Percentiles rank a stretch among this genome's conserved stretches.
Conservation (phyloP, 2,329 filamentous ascomycete genomes). For the Fusarium pilosicola region DNA sequence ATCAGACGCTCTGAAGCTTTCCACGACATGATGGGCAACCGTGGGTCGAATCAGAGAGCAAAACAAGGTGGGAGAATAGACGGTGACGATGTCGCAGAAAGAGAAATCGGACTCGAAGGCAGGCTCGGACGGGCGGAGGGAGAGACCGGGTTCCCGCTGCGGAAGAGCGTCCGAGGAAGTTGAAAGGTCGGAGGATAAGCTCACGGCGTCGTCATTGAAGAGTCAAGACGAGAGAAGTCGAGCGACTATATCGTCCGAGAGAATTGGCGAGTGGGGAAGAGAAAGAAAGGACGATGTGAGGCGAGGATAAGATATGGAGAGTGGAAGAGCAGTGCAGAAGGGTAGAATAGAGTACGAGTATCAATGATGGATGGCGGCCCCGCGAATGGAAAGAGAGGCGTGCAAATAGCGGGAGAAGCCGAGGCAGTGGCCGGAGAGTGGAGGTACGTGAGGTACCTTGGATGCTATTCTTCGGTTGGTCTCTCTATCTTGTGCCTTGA, state of each 20-base stretch:
- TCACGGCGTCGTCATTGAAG: slow-evolving; percentile 47
- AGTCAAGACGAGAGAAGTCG: slow-evolving; percentile 12
- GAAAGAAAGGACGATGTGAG: slow-evolving; percentile 20
- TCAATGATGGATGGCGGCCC: slow-evolving; percentile 38
- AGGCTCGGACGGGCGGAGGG: slow-evolving; percentile 43
- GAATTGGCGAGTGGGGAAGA: slow-evolving; percentile 22
- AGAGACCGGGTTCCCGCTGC: slow-evolving; percentile 37
- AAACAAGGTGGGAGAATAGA: slow-evolving; percentile 4
- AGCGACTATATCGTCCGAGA: slow-evolving; percentile 20
- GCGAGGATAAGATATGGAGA: slow-evolving; percentile 28
- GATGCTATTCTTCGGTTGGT: slow-evolving; percentile 6
- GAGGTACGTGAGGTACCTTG: slow-evolving; percentile 6
- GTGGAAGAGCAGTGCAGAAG: slow-evolving; percentile 5
- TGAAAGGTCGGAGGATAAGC: slow-evolving; percentile 29
- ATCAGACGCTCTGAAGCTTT: slow-evolving; percentile 90
- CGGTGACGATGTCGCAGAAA: slow-evolving; percentile 10
- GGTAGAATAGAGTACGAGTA: neutral
- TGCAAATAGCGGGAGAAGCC: slow-evolving; percentile 43
- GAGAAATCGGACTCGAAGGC: slow-evolving; percentile 37
- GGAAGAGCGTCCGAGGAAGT: slow-evolving; percentile 37
- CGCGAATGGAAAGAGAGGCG: slow-evolving; percentile 35
- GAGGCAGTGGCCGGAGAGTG: slow-evolving; percentile 37
- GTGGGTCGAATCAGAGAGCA: slow-evolving; percentile 19
- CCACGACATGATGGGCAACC: slow-evolving; percentile 79
- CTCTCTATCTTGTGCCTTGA: slow-evolving; percentile 12